Conservation (phyloP, 148 eudicot genomes). For the Chenopodium album region DNA sequence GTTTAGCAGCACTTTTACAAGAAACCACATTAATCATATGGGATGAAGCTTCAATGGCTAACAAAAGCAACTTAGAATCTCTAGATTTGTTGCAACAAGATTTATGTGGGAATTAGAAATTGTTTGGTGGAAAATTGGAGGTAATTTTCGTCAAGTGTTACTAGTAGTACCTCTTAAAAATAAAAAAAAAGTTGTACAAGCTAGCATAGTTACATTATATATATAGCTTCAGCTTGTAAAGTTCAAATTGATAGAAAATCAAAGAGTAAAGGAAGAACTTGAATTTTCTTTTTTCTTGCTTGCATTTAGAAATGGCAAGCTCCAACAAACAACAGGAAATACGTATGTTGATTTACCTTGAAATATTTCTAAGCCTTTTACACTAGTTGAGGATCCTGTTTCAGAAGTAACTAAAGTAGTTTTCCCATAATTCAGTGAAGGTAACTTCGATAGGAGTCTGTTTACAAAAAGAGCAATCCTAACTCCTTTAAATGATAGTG, state of each 20-base stretch:
- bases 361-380: too few relatives aligned
- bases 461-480: too few relatives aligned
- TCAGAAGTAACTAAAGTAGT: too few relatives aligned
- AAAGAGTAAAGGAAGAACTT: neutral
- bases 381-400: too few relatives aligned
- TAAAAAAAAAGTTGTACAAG: neutral
- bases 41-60: too few relatives aligned
- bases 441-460: too few relatives aligned
- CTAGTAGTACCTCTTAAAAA: neutral
- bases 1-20: neutral
- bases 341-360: neutral
- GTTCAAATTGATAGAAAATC: slow-evolving; percentile 5
- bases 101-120: neutral
- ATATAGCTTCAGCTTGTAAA: neutral
- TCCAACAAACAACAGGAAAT: neutral
- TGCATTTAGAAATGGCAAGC: neutral
- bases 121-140: neutral
- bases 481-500: too few relatives aligned
- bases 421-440: too few relatives aligned
- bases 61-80: neutral
- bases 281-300: neutral
- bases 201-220: neutral
- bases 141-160: neutral
- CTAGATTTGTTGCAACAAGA: neutral
- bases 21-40: neutral